Evolutionary conservation across 2,329 filamentous ascomycete species (phyloP), one percentile per base, ranked within the genome.

Genomic region (Pseudogymnoascus sp.): DNA sequence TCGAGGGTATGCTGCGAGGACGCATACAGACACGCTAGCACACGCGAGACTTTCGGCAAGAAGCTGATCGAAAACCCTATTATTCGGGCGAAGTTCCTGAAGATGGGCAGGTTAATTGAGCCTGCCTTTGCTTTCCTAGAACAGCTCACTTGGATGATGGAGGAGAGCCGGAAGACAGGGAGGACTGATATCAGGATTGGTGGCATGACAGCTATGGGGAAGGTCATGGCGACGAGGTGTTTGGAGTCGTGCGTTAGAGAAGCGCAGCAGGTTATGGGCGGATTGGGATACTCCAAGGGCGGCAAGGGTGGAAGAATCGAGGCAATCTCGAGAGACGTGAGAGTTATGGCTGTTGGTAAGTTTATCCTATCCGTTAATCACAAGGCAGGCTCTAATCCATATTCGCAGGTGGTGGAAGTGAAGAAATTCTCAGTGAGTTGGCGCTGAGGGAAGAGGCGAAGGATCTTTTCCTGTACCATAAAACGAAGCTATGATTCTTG

Each of bases 41-140:
- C 73, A 5, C 74, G 83, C 4, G 75, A 83, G 63, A 86, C 84
- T 0, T 87, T 87, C 67, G 83, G 84, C 18, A 79, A 79, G 42
- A 79, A 81, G 0, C 74, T 87, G 3, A 80, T 86, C 60, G 71
- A 79, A 10, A 81, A 82, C 67, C 82, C 85, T 59, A 80, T 84
- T 40, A 86, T 87, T 61, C 77, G 80, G 15, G 75, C 79, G 18
- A 87, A 87, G 69, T 76, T 87, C 12, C 78, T 81, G n/a, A 82
- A 79, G 36, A 77, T 86, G 59, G 83, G 82, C 0, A 75, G 81
- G 9, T 77, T 81, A 65, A 79, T 87, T n/a, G 84, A 87, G 65
- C 80, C 81, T 0, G 81, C 83, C 52, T 84, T 82, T 72, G 81
- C 83, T 0, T 86, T 83, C 74, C 70, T 87, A 63, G 84, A 87